These are phyloP conservation scores for Pneumocystis murina DNA, from an alignment of 1,139 yeast genomes.

Conservation along the genomic window DNA sequence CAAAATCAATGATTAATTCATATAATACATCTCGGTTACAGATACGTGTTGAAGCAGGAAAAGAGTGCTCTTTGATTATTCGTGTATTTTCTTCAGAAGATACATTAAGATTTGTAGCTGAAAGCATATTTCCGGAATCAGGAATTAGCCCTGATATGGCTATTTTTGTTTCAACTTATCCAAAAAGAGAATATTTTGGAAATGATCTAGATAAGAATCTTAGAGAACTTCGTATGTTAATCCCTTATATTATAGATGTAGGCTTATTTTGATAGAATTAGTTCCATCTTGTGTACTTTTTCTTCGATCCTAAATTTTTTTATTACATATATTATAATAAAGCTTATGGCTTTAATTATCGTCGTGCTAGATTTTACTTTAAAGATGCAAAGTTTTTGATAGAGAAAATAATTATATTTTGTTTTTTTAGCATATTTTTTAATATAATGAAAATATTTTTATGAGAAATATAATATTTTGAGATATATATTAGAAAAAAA, in stretches of 20 bases:
- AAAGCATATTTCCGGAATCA: slow-evolving; percentile 17
- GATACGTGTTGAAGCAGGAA: slow-evolving; percentile 20
- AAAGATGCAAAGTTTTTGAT: no score
- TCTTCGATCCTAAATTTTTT: background rate
- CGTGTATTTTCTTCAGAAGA: slow-evolving; percentile 21
- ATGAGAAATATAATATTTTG: background rate
- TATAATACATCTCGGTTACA: slow-evolving; percentile 23
- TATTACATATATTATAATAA: background rate
- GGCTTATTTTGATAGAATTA: background rate
- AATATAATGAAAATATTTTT: background rate
- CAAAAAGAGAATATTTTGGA: slow-evolving; percentile 18
- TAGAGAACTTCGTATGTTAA: background rate
- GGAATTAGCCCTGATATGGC: slow-evolving; percentile 16
- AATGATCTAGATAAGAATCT: slow-evolving; percentile 12
- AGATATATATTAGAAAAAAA: background rate
- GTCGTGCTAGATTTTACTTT: background rate
- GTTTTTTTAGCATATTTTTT: no score
- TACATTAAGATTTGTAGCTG: slow-evolving; percentile 23
- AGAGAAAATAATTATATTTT: no score
- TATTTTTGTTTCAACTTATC: slow-evolving; percentile 24
- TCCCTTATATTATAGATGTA: background rate
- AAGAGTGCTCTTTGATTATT: slow-evolving; percentile 16
- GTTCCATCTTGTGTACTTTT: background rate
- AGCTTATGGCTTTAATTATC: background rate
- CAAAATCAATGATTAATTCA: slow-evolving; percentile 14